phyloP scores from a whole-genome alignment of 306 rosid species.

The Alnus rubra region DNA sequence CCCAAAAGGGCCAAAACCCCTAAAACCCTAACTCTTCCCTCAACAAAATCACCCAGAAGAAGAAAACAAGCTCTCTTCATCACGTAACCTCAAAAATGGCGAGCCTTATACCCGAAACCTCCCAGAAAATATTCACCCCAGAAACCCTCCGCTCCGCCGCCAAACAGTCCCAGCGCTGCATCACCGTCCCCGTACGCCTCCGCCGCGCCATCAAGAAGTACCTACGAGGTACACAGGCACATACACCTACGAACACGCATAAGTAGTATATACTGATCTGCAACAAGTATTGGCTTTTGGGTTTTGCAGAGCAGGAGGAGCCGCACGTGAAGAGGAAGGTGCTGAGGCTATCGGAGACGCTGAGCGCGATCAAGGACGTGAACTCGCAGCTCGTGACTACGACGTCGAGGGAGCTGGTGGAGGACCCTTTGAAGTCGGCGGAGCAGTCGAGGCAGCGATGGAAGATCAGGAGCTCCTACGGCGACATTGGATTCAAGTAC shows the following conservation, averaged over 20 bases:
- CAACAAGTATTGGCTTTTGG: not conserved
- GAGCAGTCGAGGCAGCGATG: conserved; percentile 81
- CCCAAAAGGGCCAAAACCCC: no score
- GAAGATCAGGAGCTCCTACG: conserved; percentile 88
- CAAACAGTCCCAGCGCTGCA: conserved; percentile 78
- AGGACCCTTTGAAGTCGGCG: conserved; percentile 69
- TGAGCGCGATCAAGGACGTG: conserved; percentile 67
- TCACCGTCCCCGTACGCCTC: conserved; percentile 68
- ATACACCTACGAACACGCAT: not conserved
- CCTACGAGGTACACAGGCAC: conserved; percentile 58
- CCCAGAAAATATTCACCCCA: conserved; percentile 64
- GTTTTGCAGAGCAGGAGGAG: conserved; percentile 65
- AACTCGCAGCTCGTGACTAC: conserved; percentile 58
- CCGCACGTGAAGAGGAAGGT: conserved; percentile 88
- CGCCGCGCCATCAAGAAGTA: conserved; percentile 87
- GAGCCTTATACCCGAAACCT: conserved; percentile 56
- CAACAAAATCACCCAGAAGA: not conserved
- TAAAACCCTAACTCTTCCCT: not conserved
- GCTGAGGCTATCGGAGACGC: conserved; percentile 68
- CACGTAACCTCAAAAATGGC: conserved; percentile 47
- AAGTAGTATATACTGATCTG: not conserved
- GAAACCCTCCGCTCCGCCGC: conserved; percentile 76
- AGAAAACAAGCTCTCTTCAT: not conserved
- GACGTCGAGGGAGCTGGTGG: conserved; percentile 68
- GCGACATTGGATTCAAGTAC: conserved; percentile 79